phyloP scores from a whole-genome alignment of 2,329 filamentous ascomycete genomes.

The Botrytis aclada region DNA sequence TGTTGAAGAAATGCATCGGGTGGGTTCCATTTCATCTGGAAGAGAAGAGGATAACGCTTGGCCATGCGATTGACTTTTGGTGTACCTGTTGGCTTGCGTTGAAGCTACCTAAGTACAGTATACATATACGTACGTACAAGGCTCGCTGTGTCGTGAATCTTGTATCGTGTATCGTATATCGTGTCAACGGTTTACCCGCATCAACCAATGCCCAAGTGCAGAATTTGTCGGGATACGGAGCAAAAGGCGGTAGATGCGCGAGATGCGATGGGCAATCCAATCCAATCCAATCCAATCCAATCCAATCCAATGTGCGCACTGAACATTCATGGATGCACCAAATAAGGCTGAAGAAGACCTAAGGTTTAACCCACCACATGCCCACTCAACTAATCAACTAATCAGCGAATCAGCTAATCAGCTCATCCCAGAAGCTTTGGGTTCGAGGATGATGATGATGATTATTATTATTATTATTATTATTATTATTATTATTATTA shows the following conservation, averaged over 20 bases:
- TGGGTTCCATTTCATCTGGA: background rate
- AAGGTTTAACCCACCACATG: background rate
- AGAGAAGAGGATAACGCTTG: background rate
- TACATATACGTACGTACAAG: background rate
- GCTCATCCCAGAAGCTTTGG: background rate
- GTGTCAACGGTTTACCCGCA: background rate
- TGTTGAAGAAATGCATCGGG: background rate
- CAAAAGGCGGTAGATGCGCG: background rate
- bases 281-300: no score
- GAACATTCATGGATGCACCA: background rate
- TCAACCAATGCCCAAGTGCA: background rate
- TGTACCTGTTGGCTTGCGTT: background rate
- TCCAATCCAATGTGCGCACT: background rate
- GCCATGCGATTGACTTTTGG: background rate
- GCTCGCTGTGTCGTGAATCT: background rate
- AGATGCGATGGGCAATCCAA: background rate
- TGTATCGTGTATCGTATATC: background rate
- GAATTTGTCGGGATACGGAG: background rate
- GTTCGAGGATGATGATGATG: no score
- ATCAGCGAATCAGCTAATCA: background rate
- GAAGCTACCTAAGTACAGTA: background rate
- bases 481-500: no score
- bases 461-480: no score
- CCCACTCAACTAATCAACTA: no score
- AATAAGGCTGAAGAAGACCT: constrained; percentile 5